Conservation (phyloP, 2,329 filamentous ascomycete species). For the Penicillium sp. region DNA sequence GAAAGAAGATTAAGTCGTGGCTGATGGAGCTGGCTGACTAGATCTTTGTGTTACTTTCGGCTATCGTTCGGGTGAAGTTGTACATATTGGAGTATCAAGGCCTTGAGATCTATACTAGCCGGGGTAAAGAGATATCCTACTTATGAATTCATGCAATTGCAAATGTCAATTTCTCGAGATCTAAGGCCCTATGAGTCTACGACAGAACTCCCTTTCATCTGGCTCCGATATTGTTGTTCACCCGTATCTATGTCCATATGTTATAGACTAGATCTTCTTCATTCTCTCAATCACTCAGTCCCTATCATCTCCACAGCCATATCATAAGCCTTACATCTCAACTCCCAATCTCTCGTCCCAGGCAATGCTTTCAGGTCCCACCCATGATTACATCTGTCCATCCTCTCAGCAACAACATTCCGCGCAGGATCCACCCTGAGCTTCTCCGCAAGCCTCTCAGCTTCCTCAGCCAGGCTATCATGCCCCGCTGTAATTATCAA, state of each 20-base stretch:
- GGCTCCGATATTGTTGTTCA: too few species aligned
- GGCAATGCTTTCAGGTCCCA: not conserved
- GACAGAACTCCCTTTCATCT: too few species aligned
- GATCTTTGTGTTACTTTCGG: not conserved
- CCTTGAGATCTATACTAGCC: not conserved
- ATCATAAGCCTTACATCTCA: not conserved
- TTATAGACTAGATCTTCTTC: too few species aligned
- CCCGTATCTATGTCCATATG: too few species aligned
- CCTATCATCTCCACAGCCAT: not conserved
- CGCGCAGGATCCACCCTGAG: not conserved
- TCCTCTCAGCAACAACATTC: not conserved
- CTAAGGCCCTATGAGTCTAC: too few species aligned
- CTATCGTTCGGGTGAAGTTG: not conserved
- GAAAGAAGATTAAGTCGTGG: conserved; percentile 38
- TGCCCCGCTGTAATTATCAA: not conserved
- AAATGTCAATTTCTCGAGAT: not conserved
- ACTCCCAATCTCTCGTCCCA: not conserved
- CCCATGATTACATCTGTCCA: not conserved
- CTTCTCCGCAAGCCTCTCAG: not conserved
- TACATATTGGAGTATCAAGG: not conserved
- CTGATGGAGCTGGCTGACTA: conserved; percentile 28
- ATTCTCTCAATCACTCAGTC: not conserved
- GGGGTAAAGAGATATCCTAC: not conserved
- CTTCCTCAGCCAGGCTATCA: not conserved
- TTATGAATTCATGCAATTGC: not conserved